These are phyloP conservation scores for Wickerhamiella azyma DNA, from an alignment of 805 yeast genomes.

Conservation along the genomic window DNA sequence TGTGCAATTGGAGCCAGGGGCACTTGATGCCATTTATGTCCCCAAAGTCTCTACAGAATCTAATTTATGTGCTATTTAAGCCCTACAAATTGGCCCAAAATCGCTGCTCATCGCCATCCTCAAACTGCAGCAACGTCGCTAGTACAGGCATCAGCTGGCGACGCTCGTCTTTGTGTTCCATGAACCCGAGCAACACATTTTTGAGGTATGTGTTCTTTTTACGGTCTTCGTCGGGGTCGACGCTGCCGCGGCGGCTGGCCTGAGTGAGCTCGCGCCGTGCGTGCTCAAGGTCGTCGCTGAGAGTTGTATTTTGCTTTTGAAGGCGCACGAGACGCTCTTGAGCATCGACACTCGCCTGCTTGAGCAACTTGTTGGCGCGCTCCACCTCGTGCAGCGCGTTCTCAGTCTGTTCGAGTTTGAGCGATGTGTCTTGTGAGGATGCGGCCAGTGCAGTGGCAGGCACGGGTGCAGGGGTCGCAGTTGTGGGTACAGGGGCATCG, in stretches of 20 bases:
- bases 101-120: constrained; percentile 58
- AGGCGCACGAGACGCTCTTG: constrained; percentile 26
- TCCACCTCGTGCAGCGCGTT: constrained; percentile 19
- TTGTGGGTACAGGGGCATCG: too few relatives aligned
- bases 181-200: constrained; percentile 79
- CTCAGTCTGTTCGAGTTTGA: constrained; percentile 12
- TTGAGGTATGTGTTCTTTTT: constrained; percentile 63
- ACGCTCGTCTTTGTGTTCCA: constrained; percentile 89
- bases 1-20: too few relatives aligned
- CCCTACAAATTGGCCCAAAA: constrained; percentile 28
- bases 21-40: too few relatives aligned
- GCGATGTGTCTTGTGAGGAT: background rate
- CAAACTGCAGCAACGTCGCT: constrained; percentile 55
- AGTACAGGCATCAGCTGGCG: constrained; percentile 74
- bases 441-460: background rate
- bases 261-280: background rate
- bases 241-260: background rate
- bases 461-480: background rate
- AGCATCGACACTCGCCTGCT: constrained; percentile 26
- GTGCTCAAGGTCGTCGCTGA: constrained; percentile 24
- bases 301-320: constrained; percentile 24
- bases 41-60: too few relatives aligned
- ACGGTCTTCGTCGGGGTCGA: constrained; percentile 19
- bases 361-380: constrained; percentile 21
- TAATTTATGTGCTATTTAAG: background rate